phyloP scores from a whole-genome alignment of 495 filamentous ascomycete genomes.

The Penicillium tannophilum region DNA sequence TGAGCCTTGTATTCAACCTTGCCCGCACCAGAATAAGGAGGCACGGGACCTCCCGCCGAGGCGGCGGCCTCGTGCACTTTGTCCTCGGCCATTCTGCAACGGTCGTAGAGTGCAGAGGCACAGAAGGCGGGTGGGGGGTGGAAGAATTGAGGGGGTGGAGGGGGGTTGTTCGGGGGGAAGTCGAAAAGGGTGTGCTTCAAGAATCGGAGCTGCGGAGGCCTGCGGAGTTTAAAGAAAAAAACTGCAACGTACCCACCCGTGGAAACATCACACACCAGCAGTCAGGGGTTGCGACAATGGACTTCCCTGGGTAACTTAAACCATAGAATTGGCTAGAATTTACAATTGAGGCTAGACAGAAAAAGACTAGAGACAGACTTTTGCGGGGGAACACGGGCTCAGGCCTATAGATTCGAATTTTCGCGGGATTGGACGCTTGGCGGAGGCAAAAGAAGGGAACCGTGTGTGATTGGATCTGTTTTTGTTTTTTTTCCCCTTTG shows the following conservation, averaged over 20 bases:
- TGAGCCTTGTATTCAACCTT: neutral
- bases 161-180: slow-evolving; percentile 4
- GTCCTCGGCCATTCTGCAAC: slow-evolving; percentile 25
- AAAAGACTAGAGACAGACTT: slow-evolving; percentile 11
- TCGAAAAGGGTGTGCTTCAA: slow-evolving; percentile 8
- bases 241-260: slow-evolving; percentile 24
- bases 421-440: slow-evolving; percentile 24
- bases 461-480: slow-evolving; percentile 2
- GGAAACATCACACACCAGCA: slow-evolving; percentile 26
- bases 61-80: slow-evolving; percentile 16
- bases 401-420: slow-evolving; percentile 22
- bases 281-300: slow-evolving; percentile 15
- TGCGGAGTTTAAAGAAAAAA: slow-evolving; percentile 22
- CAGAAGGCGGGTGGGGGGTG: slow-evolving; percentile 2
- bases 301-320: neutral
- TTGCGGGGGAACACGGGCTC: slow-evolving; percentile 21
- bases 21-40: neutral
- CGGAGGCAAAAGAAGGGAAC: slow-evolving; percentile 6
- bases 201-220: slow-evolving; percentile 13
- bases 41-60: neutral
- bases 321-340: slow-evolving; percentile 3
- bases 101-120: slow-evolving; percentile 29
- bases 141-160: slow-evolving; percentile 4
- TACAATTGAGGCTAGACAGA: slow-evolving; percentile 15
- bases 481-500: neutral